Percentiles rank a stretch among this genome's conserved stretches.
phyloP scores from a whole-genome alignment of 169 alveolate genomes.

The Cystoisospora suis region DNA sequence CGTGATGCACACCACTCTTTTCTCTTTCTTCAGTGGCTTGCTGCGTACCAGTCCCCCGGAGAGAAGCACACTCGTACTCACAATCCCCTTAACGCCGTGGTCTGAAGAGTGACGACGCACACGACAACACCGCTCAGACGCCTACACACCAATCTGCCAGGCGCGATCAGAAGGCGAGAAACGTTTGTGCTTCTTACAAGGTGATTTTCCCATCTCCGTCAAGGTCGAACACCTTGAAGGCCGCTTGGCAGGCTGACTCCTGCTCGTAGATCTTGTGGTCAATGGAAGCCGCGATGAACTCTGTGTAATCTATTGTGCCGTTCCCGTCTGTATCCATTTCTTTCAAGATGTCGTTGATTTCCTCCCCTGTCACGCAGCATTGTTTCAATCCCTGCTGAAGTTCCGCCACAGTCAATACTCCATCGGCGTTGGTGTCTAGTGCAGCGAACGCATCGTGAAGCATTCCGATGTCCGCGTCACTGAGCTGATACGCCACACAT shows the following conservation, averaged over 20 bases:
- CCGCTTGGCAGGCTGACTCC: conserved; percentile 80
- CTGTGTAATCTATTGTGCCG: conserved; percentile 93
- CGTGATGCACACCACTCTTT: too few species aligned
- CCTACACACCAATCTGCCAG: too few species aligned
- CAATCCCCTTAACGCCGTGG: too few species aligned
- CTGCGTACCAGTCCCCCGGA: too few species aligned
- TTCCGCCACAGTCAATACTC: conserved; percentile 81
- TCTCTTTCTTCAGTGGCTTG: too few species aligned
- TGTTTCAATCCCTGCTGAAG: conserved; percentile 68
- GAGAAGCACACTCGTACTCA: too few species aligned
- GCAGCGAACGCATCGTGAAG: conserved; percentile 88
- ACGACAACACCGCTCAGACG: too few species aligned
- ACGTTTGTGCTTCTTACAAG: too few species aligned
- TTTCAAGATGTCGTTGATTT: conserved; percentile 74
- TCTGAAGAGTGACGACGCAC: too few species aligned
- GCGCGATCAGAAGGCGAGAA: too few species aligned
- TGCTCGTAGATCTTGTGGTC: conserved; percentile 86
- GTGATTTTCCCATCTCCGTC: conserved; percentile 91
- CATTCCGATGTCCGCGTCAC: conserved; percentile 87
- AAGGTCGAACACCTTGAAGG: conserved; percentile 91
- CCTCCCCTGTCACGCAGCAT: conserved; percentile 73
- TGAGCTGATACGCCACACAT: conserved; percentile 91
- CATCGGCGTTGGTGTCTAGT: conserved; percentile 92
- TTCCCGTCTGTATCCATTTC: conserved; percentile 89
- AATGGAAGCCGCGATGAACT: conserved; percentile 93